Base-by-base conservation (phyloP, 2,329 filamentous ascomycete genomes). In the Colletotrichum costaricense region DNA sequence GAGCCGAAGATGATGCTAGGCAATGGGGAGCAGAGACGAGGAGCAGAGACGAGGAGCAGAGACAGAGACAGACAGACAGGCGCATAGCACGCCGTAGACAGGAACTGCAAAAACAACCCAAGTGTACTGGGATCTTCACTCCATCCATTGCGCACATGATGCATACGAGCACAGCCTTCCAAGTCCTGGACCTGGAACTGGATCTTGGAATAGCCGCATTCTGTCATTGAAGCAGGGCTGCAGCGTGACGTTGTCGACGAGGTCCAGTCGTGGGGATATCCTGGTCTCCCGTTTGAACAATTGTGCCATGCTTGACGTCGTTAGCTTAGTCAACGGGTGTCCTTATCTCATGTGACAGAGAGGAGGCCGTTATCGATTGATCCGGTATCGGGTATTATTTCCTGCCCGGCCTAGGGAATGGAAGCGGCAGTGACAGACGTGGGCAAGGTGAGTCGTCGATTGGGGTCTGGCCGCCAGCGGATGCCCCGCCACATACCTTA, bases 241-340 rank as follows among this genome's bases (percentile, higher is more conserved):
- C 71, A 71, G 49, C 49, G 71, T 73, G 71, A 73, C 71, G 71
- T 73, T 62, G 54, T n/a, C 49, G 57, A 49, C 66, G 28, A 42
- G 56, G 26, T n/a, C 35, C 9, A 8, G 19, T 28, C 28, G 35
- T 62, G 35, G 71, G 71, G 56, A 62, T 57, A 60, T 62, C 71
- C 52, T 14, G 56, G 63, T 59, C 38, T 30, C 22, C 56, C 24
- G 38, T 42, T 42, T 22, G 12, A 33, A 49, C 42, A 22, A 49
- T n/a, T 22, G 42, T 49, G 7, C 42, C 24, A n/a, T 19, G 2
- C 11, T 33, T 67, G 68, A 55, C 38, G 55, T 73, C 33, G 46
- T 54, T 49, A n/a, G 66, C 70, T 73, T 70, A 73, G 49, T 70
- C 66, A 60, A 30, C 7, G 8, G 16, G 42, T 22, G 19, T n/a